These are phyloP conservation scores for Epichloe uncinata DNA, from an alignment of 2,329 filamentous ascomycete species.

Conservation along the genomic window DNA sequence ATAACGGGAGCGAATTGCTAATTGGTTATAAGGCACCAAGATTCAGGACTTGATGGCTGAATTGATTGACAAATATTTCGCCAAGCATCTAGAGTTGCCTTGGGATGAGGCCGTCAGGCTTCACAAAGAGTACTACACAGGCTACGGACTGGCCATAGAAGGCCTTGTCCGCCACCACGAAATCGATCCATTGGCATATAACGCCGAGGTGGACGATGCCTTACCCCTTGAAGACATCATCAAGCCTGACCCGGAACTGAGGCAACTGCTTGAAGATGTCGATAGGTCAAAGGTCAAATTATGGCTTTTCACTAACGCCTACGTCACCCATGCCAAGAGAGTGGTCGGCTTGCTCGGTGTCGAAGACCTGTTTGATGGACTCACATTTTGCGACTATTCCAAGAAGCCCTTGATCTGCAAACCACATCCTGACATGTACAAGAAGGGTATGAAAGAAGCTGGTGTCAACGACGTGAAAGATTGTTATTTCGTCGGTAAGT, in stretches of 20 bases:
- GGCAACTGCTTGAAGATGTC: constrained; percentile 65
- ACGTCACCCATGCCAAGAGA: constrained; percentile 71
- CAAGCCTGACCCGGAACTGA: constrained; percentile 61
- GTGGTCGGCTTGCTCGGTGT: constrained; percentile 71
- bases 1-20: constrained; percentile 1
- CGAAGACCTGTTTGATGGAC: constrained; percentile 83
- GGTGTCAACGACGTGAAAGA: constrained; percentile 52
- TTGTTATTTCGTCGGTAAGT: constrained; percentile 87
- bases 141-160: constrained; percentile 94
- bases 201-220: constrained; percentile 86
- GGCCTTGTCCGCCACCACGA: constrained; percentile 87
- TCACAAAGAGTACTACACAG: constrained; percentile 85
- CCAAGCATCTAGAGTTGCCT: constrained; percentile 58
- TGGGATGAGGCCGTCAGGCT: constrained; percentile 71
- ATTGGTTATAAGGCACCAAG: constrained; percentile 42
- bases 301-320: constrained; percentile 96
- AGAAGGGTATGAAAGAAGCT: constrained; percentile 79
- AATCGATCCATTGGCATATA: constrained; percentile 91
- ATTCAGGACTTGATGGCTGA: constrained; percentile 82
- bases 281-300: constrained; percentile 72
- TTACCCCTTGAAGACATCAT: constrained; percentile 77
- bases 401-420: constrained; percentile 70
- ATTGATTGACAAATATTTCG: constrained; percentile 56
- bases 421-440: constrained; percentile 68
- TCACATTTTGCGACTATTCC: constrained; percentile 88